Conservation (phyloP, 768 basidiomycete genomes). For the Lyophyllum atratum region DNA sequence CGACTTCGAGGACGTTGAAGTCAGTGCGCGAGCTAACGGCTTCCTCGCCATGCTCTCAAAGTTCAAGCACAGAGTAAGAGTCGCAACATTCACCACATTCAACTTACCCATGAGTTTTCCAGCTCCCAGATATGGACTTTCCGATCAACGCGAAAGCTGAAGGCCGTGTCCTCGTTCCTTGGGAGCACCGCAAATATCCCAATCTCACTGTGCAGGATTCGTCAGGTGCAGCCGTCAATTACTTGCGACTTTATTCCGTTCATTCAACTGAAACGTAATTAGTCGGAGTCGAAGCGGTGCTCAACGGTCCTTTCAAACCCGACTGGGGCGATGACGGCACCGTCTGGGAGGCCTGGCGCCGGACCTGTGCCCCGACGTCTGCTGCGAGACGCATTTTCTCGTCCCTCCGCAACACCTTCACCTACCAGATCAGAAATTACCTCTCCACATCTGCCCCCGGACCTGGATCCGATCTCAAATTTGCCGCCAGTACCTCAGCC, state of each 20-base stretch:
- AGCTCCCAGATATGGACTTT: slow-evolving; percentile 95
- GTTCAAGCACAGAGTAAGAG: slow-evolving; percentile 62
- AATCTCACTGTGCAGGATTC: slow-evolving; percentile 64
- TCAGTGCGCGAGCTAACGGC: slow-evolving; percentile 75
- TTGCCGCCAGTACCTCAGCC: slow-evolving; percentile 55
- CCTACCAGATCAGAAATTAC: slow-evolving; percentile 27
- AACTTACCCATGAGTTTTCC: slow-evolving; percentile 10
- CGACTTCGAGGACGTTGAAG: slow-evolving; percentile 65
- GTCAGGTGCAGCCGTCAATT: slow-evolving; percentile 30
- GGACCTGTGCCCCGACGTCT: slow-evolving; percentile 82
- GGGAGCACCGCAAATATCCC: slow-evolving; percentile 78
- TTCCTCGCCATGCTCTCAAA: slow-evolving; percentile 75
- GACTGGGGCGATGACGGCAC: slow-evolving; percentile 73
- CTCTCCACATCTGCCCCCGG: slow-evolving; percentile 23
- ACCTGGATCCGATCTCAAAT: slow-evolving; percentile 61
- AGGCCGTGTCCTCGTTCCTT: slow-evolving; percentile 89
- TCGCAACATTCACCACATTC: neutral
- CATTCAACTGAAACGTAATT: slow-evolving; percentile 15
- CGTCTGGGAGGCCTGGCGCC: slow-evolving; percentile 93
- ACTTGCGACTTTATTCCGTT: neutral
- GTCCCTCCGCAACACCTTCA: slow-evolving; percentile 61
- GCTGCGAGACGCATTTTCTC: slow-evolving; percentile 83
- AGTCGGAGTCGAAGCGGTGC: slow-evolving; percentile 56
- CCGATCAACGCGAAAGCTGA: slow-evolving; percentile 94
- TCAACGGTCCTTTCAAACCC: slow-evolving; percentile 68